Evolutionary conservation across 257 asterid species (phyloP).

Genomic region (Mentha longifolia): DNA sequence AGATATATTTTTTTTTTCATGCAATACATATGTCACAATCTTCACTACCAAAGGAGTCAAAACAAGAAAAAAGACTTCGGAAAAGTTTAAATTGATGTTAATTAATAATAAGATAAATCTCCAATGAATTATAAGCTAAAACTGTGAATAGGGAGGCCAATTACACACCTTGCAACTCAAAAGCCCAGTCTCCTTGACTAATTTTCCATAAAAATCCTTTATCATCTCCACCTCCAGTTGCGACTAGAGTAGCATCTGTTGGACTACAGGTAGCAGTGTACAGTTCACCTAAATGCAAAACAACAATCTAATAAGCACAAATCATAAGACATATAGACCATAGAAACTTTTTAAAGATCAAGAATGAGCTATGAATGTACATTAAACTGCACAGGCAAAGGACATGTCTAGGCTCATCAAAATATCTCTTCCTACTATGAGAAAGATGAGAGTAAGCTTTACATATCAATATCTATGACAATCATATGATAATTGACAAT

Average conservation of each 20-base stretch:
- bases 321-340: not conserved
- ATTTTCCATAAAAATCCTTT: slow-evolving; percentile 86
- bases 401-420: slow-evolving; percentile 6
- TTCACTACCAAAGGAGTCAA: slow-evolving; percentile 2
- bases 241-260: slow-evolving; percentile 77
- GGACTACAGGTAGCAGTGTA: slow-evolving; percentile 84
- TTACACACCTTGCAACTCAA: slow-evolving; percentile 71
- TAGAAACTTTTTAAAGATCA: not conserved
- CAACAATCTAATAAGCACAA: slow-evolving; percentile 19
- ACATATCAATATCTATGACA: slow-evolving; percentile 6
- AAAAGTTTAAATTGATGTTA: slow-evolving; percentile 6
- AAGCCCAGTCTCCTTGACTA: slow-evolving; percentile 76
- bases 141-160: slow-evolving; percentile 18
- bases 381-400: not conserved
- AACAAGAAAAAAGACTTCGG: slow-evolving; percentile 11
- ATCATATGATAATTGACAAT: slow-evolving; percentile 9
- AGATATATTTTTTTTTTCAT: not conserved
- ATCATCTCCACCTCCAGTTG: slow-evolving; percentile 98
- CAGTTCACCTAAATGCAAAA: slow-evolving; percentile 66
- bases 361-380: not conserved
- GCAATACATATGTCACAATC: slow-evolving; percentile 15
- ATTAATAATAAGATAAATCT: slow-evolving; percentile 1
- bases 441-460: slow-evolving; percentile 4
- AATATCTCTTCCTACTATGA: not conserved
- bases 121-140: slow-evolving; percentile 12